These are phyloP conservation scores for Adansonia rubrostipa DNA, from an alignment of 441 rosid genomes.

Conservation along the genomic window DNA sequence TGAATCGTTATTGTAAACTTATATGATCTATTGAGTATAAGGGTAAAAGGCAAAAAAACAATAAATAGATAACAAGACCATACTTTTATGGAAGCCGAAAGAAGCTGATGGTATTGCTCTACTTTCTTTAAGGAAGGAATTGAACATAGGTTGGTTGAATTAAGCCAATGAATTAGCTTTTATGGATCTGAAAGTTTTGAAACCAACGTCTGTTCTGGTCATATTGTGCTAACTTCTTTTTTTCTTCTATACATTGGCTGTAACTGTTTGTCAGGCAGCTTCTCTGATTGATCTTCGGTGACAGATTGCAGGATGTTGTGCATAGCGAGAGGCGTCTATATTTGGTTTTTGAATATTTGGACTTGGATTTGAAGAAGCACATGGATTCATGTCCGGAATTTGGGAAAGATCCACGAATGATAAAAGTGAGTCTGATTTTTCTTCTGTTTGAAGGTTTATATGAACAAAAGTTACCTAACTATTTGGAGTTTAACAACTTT, in stretches of 20 bases:
- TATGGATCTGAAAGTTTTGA: constrained; percentile 2
- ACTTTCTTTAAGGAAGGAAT: neutral
- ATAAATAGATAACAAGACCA: neutral
- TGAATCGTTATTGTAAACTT: neutral
- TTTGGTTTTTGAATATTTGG: constrained; percentile 94
- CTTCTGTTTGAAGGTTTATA: constrained; percentile 20
- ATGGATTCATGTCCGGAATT: constrained; percentile 96
- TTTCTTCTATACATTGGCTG: neutral
- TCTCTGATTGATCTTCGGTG: constrained; percentile 28
- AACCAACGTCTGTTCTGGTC: neutral
- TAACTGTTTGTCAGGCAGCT: neutral
- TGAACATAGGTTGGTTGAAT: neutral
- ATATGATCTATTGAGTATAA: neutral
- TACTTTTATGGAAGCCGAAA: neutral
- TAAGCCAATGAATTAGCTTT: neutral
- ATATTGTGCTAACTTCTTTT: neutral
- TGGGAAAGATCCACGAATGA: constrained; percentile 74
- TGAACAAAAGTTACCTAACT: neutral
- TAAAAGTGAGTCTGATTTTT: constrained; percentile 67
- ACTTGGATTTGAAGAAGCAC: constrained; percentile 96
- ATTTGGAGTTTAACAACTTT: constrained; percentile 10
- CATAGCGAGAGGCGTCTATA: constrained; percentile 93
- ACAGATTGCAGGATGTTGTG: constrained; percentile 98
- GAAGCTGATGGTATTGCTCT: neutral
- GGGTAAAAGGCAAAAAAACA: neutral